phyloP scores from a whole-genome alignment of 257 asterid genomes.

The Lycium ferocissimum region DNA sequence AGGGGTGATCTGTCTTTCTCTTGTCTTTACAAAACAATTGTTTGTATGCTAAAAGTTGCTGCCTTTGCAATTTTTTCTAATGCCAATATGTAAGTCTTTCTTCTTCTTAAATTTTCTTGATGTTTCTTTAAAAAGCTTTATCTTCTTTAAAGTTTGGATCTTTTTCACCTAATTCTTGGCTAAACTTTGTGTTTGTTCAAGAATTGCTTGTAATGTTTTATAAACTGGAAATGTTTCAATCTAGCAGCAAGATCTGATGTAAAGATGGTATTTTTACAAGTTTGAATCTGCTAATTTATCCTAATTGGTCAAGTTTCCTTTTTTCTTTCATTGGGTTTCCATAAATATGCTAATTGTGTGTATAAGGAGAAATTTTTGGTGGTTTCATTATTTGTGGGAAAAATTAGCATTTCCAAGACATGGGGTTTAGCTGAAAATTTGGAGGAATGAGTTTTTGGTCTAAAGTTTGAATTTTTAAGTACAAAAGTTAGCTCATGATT shows the following conservation, averaged over 20 bases:
- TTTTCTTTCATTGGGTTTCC: conserved; percentile 8
- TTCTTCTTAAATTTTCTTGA: neutral
- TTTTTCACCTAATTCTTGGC: conserved; percentile 17
- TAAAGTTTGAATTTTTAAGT: neutral
- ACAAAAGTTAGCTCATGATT: neutral
- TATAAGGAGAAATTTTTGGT: neutral
- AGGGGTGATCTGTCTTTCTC: conserved; percentile 18
- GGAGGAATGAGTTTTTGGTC: neutral
- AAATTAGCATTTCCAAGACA: neutral
- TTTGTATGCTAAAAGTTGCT: neutral
- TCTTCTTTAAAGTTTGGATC: neutral
- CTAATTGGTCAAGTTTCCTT: neutral
- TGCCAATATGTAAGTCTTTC: conserved; percentile 25
- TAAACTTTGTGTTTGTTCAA: conserved; percentile 19
- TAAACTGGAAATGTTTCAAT: neutral
- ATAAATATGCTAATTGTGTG: conserved; percentile 11
- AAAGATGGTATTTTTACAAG: neutral
- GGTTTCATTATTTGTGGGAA: conserved; percentile 13
- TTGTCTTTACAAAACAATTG: too few relatives aligned
- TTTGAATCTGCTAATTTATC: neutral
- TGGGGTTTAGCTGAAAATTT: neutral
- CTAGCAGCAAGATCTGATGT: conserved; percentile 26
- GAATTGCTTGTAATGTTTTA: neutral
- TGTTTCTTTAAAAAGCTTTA: neutral
- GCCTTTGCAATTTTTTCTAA: neutral